Evolutionary conservation across 1,284 basidiomycete species (phyloP).

Genomic region (Ustilago esculenta): DNA sequence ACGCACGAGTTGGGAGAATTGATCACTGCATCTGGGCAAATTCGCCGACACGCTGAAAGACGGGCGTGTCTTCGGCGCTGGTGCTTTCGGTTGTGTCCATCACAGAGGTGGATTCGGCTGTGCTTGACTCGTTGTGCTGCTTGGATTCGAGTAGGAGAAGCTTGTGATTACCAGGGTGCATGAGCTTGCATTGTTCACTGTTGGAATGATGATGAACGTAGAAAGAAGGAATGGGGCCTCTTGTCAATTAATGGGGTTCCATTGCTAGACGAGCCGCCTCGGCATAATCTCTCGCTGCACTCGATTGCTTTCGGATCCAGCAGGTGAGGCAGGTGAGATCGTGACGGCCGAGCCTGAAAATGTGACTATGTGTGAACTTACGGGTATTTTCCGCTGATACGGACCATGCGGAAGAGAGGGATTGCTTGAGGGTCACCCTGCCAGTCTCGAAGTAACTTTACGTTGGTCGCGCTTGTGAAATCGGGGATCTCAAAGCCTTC

Average conservation of each 20-base stretch:
- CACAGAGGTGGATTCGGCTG: not conserved
- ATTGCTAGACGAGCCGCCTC: too few relatives aligned
- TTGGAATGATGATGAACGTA: not conserved
- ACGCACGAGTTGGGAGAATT: not conserved
- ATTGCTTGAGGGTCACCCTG: slow-evolving; percentile 62
- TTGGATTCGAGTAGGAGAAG: slow-evolving; percentile 38
- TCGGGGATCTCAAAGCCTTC: slow-evolving; percentile 63
- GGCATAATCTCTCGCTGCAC: too few relatives aligned
- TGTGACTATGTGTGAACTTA: slow-evolving; percentile 22
- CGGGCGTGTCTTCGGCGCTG: not conserved
- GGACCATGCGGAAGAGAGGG: slow-evolving; percentile 60
- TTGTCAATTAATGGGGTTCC: too few relatives aligned
- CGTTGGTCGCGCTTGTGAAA: slow-evolving; percentile 55
- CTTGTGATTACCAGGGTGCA: slow-evolving; percentile 55
- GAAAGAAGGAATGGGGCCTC: too few relatives aligned
- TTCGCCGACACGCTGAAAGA: slow-evolving; percentile 25
- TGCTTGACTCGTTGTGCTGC: not conserved
- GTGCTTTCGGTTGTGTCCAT: slow-evolving; percentile 28
- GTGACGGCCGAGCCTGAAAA: too few relatives aligned
- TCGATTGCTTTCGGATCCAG: too few relatives aligned
- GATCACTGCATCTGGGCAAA: slow-evolving; percentile 24
- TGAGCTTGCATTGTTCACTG: slow-evolving; percentile 49
- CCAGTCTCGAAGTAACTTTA: slow-evolving; percentile 61
- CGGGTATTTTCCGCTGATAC: slow-evolving; percentile 56
- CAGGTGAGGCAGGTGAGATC: too few relatives aligned